Conservation (phyloP, 768 basidiomycete species). For the Leucosporidium scottii region DNA sequence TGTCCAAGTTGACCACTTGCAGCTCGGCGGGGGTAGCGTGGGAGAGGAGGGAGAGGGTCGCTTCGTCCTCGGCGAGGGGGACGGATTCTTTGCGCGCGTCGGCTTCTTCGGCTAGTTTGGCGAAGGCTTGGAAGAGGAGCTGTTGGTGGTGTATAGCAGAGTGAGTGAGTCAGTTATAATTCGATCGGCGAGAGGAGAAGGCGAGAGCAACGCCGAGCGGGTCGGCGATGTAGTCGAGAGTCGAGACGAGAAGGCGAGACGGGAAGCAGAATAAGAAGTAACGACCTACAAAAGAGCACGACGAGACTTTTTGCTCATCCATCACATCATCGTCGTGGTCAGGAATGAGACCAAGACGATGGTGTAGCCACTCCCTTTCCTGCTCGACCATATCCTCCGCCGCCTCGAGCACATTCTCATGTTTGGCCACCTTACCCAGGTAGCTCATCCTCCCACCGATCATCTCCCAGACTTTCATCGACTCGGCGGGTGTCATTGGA, state of each 20-base stretch:
- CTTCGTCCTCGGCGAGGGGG: not conserved
- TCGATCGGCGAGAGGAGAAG: too few relatives aligned
- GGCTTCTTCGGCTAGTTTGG: slow-evolving; percentile 8
- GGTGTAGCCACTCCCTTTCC: slow-evolving; percentile 73
- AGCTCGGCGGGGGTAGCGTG: slow-evolving; percentile 21
- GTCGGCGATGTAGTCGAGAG: too few relatives aligned
- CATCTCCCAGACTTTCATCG: slow-evolving; percentile 47
- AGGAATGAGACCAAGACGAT: slow-evolving; percentile 9
- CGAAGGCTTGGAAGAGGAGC: slow-evolving; percentile 36
- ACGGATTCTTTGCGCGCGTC: slow-evolving; percentile 10
- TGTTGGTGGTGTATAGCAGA: not conserved
- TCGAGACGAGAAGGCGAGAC: too few relatives aligned
- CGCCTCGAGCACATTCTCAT: slow-evolving; percentile 55
- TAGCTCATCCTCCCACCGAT: slow-evolving; percentile 77
- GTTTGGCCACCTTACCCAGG: slow-evolving; percentile 59
- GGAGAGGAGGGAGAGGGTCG: slow-evolving; percentile 16
- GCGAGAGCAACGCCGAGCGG: too few relatives aligned
- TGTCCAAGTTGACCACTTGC: slow-evolving; percentile 34
- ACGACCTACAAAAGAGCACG: slow-evolving; percentile 15
- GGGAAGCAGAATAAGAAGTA: too few relatives aligned
- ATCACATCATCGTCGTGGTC: slow-evolving; percentile 47
- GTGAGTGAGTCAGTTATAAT: too few relatives aligned
- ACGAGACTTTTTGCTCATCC: slow-evolving; percentile 61
- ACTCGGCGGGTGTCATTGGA: slow-evolving; percentile 47
- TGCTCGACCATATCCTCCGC: slow-evolving; percentile 60